Percentiles rank a stretch among this genome's conserved stretches.
Evolutionary conservation across 2,329 filamentous ascomycete species (phyloP).

Genomic region (Fonsecaea erecta): DNA sequence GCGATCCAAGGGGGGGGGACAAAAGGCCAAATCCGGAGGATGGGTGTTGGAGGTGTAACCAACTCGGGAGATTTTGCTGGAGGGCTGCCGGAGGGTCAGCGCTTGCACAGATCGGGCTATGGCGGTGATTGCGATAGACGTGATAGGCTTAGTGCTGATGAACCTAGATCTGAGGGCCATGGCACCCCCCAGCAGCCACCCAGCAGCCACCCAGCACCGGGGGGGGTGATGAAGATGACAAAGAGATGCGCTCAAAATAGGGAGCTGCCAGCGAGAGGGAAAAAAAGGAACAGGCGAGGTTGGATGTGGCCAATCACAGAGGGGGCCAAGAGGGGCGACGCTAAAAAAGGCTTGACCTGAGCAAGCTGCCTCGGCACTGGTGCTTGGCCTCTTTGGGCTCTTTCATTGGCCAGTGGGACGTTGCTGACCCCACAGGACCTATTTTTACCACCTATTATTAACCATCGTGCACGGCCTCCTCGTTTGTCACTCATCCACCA

Average conservation of each 20-base stretch:
- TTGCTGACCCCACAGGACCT: not conserved
- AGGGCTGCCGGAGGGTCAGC: constrained; percentile 15
- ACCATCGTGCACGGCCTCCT: not conserved
- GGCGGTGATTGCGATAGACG: constrained; percentile 17
- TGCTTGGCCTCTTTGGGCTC: not conserved
- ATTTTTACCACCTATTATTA: not conserved
- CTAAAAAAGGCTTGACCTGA: constrained; percentile 8
- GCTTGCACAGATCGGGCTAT: constrained; percentile 18
- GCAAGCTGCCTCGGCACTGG: not conserved
- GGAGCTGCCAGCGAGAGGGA: not conserved
- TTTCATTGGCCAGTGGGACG: not conserved
- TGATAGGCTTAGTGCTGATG: constrained; percentile 17
- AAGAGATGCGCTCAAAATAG: constrained; percentile 14
- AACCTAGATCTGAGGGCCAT: not conserved
- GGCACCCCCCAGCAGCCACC: no score
- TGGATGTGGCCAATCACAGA: not conserved
- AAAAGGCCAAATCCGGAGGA: not conserved
- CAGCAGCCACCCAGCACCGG: no score
- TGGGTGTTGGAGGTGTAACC: not conserved
- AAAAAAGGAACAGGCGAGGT: not conserved
- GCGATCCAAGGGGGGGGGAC: not conserved
- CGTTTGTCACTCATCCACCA: not conserved
- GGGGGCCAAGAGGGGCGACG: not conserved
- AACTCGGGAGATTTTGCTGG: not conserved
- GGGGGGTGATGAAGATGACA: constrained; percentile 16